phyloP scores from a whole-genome alignment of 176 grass and related monocot species.

The Microstegium vimineum region DNA sequence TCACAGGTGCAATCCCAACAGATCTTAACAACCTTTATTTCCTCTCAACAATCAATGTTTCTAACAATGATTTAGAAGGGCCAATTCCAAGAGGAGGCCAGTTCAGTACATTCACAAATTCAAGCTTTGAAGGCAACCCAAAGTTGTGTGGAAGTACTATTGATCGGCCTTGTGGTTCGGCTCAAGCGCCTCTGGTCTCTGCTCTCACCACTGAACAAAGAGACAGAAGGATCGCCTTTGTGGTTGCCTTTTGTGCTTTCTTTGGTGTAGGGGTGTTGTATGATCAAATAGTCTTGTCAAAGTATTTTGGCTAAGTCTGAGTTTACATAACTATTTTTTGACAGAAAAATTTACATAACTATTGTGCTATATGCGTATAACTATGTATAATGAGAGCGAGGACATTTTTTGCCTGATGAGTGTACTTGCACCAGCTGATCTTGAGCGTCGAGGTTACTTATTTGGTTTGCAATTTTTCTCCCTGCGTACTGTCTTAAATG shows the following conservation, averaged over 20 bases:
- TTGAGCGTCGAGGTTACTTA: too few species aligned
- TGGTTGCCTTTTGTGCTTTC: not conserved
- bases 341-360: too few species aligned
- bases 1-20: not conserved
- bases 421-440: too few species aligned
- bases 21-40: conserved; percentile 22
- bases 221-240: not conserved
- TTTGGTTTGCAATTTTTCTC: too few species aligned
- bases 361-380: too few species aligned
- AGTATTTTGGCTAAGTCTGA: not conserved
- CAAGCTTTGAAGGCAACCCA: conserved; percentile 38
- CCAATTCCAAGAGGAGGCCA: conserved; percentile 3
- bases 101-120: conserved; percentile 10
- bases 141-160: conserved; percentile 37
- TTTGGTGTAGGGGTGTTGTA: conserved; percentile 4
- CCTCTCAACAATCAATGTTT: conserved; percentile 21
- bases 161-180: not conserved
- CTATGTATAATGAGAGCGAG: too few species aligned
- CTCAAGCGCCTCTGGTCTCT: not conserved
- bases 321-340: too few species aligned
- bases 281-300: conserved; percentile 18
- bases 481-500: too few species aligned
- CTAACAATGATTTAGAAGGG: not conserved
- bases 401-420: too few species aligned
- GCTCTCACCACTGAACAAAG: not conserved